phyloP scores from a whole-genome alignment of 129 eudicot genomes.

The Artemisia tridentata region DNA sequence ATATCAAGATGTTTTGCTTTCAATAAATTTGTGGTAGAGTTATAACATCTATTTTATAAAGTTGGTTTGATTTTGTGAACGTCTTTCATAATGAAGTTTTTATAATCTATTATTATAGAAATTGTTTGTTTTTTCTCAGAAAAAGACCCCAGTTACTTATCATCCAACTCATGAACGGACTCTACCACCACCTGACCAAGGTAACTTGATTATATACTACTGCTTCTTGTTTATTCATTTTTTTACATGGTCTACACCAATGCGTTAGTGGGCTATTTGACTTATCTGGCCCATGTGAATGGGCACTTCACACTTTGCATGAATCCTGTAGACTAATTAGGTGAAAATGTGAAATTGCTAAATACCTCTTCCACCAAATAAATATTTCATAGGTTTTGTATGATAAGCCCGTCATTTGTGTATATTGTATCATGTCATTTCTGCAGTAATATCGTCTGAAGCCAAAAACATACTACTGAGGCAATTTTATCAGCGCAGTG shows the following conservation, averaged over 20 bases:
- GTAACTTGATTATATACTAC: constrained; percentile 30
- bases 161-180: constrained; percentile 90
- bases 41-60: neutral
- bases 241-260: neutral
- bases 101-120: neutral
- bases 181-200: constrained; percentile 90
- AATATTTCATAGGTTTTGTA: neutral
- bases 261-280: neutral
- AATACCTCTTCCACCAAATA: neutral
- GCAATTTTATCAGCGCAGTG: constrained; percentile 67
- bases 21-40: too few species aligned
- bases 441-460: constrained; percentile 63
- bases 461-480: constrained; percentile 68
- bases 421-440: constrained; percentile 9
- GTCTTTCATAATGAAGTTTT: neutral
- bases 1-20: too few species aligned
- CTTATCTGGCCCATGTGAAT: neutral
- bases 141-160: constrained; percentile 69
- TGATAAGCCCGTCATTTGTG: neutral
- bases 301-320: neutral
- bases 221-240: neutral
- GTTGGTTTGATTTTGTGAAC: neutral
- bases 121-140: constrained; percentile 35
- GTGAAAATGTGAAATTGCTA: neutral
- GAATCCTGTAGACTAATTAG: neutral